Conservation (phyloP, 805 yeast species). For the Kazachstania psychrophila region DNA sequence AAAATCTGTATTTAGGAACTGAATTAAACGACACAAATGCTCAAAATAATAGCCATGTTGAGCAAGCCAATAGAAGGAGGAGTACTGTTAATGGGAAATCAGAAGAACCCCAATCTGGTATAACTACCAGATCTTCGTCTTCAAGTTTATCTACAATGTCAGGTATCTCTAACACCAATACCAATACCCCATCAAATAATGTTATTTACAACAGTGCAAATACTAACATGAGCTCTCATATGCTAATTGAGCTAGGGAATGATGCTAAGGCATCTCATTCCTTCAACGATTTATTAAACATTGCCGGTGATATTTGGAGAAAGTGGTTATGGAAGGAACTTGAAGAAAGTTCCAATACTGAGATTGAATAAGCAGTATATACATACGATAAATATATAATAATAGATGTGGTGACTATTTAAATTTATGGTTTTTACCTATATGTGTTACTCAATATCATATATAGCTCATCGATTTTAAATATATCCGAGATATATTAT, state of each 20-base stretch:
- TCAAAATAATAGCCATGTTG: neutral
- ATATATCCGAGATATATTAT: too few relatives aligned
- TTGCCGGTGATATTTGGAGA: slow-evolving; percentile 85
- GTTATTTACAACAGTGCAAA: slow-evolving; percentile 1
- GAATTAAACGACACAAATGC: neutral
- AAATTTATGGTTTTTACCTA: too few relatives aligned
- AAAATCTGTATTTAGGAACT: slow-evolving; percentile 16
- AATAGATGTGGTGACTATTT: neutral
- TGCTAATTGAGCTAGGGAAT: slow-evolving; percentile 29
- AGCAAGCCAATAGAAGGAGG: neutral
- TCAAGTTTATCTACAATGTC: slow-evolving; percentile 1
- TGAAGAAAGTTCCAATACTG: slow-evolving; percentile 32
- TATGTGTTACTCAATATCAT: too few relatives aligned
- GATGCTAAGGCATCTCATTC: slow-evolving; percentile 44
- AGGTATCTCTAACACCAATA: neutral
- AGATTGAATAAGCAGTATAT: neutral
- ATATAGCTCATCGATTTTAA: too few relatives aligned
- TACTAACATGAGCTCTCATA: slow-evolving; percentile 13
- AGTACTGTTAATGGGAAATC: neutral
- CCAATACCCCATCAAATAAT: neutral
- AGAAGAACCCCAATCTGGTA: slow-evolving; percentile 8
- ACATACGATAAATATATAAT: neutral
- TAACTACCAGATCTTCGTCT: slow-evolving; percentile 5
- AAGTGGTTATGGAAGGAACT: slow-evolving; percentile 64
- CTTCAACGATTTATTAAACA: slow-evolving; percentile 62